A percentile compares a stretch with the other conserved stretches of the same genome.
Conservation (phyloP, 352 stramenopile species). For the Phytopythium vexans region DNA sequence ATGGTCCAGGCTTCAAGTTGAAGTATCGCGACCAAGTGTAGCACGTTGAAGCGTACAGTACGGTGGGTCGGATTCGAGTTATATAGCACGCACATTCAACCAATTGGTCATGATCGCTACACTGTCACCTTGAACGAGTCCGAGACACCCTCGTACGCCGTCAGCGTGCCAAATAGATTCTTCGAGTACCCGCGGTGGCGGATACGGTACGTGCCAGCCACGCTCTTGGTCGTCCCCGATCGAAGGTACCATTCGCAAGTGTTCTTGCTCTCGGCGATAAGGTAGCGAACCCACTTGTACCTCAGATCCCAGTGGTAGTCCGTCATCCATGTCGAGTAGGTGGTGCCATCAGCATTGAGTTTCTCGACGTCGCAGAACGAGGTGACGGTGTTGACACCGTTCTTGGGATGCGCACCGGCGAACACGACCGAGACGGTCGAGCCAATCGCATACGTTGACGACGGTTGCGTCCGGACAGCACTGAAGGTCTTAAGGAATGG, state of each 20-base stretch:
- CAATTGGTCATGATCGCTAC: too few relatives aligned
- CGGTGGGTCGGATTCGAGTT: too few relatives aligned
- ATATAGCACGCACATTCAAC: too few relatives aligned
- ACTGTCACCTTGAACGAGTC: constrained; percentile 27
- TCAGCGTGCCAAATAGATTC: constrained; percentile 21
- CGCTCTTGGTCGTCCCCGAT: constrained; percentile 18
- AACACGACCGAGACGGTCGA: constrained; percentile 34
- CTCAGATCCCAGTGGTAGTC: constrained; percentile 55
- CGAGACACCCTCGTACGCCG: constrained; percentile 28
- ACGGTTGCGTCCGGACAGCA: constrained; percentile 21
- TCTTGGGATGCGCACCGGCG: constrained; percentile 41
- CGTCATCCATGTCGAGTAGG: constrained; percentile 32
- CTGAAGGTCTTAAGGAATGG: constrained; percentile 18
- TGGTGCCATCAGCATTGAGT: constrained; percentile 9
- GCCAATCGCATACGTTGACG: constrained; percentile 21
- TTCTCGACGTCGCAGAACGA: too few relatives aligned
- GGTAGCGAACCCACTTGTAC: constrained; percentile 31
- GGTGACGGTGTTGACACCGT: constrained; percentile 24
- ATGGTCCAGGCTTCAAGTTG: too few relatives aligned
- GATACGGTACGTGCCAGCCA: constrained; percentile 38
- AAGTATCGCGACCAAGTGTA: too few relatives aligned
- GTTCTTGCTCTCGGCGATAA: constrained; percentile 33
- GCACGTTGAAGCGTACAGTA: too few relatives aligned
- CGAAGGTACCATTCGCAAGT: constrained; percentile 51
- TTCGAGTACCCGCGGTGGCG: constrained; percentile 44